Evolutionary conservation across 176 grass and related monocot species (phyloP).

Genomic region (Metroxylon sagu): DNA sequence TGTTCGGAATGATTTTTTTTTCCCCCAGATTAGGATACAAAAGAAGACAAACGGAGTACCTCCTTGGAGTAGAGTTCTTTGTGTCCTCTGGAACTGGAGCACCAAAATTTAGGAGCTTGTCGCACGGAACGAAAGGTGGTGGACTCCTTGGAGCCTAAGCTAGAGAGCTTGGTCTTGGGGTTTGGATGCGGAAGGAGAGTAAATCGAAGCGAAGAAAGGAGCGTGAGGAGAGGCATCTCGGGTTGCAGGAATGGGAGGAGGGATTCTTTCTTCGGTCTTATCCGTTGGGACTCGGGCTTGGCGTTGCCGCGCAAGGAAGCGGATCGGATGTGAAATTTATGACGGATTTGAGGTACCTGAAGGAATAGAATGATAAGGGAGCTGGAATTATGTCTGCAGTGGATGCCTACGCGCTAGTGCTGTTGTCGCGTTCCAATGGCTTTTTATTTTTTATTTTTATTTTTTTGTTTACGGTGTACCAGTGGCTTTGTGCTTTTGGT

Average conservation of each 20-base stretch:
- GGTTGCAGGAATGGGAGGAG: not conserved
- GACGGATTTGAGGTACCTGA: too few species aligned
- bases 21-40: not conserved
- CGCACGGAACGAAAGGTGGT: not conserved
- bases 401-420: too few species aligned
- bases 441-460: too few species aligned
- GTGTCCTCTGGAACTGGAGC: not conserved
- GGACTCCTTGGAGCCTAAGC: not conserved
- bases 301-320: too few species aligned
- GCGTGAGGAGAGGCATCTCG: not conserved
- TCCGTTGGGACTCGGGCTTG: too few species aligned
- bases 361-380: too few species aligned
- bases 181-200: not conserved
- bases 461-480: too few species aligned
- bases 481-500: too few species aligned
- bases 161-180: not conserved
- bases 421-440: too few species aligned
- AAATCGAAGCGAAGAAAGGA: not conserved
- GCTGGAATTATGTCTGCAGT: too few species aligned
- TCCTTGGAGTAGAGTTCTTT: not conserved
- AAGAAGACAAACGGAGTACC: not conserved
- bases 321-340: too few species aligned
- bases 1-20: too few species aligned
- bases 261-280: not conserved
- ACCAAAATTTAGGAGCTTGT: not conserved